Evolutionary conservation across 2,329 filamentous ascomycete genomes (phyloP).

Genomic region (Hysterium pulicare): DNA sequence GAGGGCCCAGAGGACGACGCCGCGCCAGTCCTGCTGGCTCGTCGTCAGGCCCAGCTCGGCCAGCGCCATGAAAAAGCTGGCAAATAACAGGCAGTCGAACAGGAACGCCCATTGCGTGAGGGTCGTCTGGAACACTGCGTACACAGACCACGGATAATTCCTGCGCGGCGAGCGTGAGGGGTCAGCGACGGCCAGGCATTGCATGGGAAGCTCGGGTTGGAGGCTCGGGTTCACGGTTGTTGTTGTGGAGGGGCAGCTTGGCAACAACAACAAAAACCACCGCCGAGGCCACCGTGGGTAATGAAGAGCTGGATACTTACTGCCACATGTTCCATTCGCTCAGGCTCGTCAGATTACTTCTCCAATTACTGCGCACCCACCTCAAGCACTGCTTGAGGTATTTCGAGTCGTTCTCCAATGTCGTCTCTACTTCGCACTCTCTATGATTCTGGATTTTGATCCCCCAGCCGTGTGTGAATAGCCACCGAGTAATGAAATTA

Average conservation of each 20-base stretch:
- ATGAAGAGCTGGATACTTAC: slow-evolving; percentile 55
- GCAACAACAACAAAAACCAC: neutral
- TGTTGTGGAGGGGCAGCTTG: neutral
- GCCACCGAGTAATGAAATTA: slow-evolving; percentile 96
- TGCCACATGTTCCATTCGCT: slow-evolving; percentile 79
- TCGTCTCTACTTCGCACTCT: slow-evolving; percentile 82
- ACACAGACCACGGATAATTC: slow-evolving; percentile 89
- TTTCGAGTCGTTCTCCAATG: slow-evolving; percentile 81
- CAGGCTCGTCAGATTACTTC: slow-evolving; percentile 91
- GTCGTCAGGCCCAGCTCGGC: slow-evolving; percentile 26
- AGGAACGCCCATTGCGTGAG: slow-evolving; percentile 83
- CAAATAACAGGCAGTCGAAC: slow-evolving; percentile 58
- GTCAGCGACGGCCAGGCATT: slow-evolving; percentile 20
- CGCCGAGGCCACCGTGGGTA: neutral
- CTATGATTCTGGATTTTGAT: slow-evolving; percentile 93
- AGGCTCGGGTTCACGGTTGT: neutral
- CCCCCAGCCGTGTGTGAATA: slow-evolving; percentile 88
- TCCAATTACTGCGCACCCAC: slow-evolving; percentile 97
- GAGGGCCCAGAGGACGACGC: slow-evolving; percentile 27
- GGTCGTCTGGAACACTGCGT: slow-evolving; percentile 88
- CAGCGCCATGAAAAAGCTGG: slow-evolving; percentile 28
- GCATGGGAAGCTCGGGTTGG: neutral
- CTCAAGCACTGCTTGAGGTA: slow-evolving; percentile 91
- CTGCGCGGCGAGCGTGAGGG: slow-evolving; percentile 46
- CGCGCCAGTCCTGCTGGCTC: slow-evolving; percentile 17